Percentiles rank a stretch among this genome's conserved stretches.
phyloP scores from a whole-genome alignment of 225 moss, liverwort and hornwort species.

The Marchantia polymorpha region DNA sequence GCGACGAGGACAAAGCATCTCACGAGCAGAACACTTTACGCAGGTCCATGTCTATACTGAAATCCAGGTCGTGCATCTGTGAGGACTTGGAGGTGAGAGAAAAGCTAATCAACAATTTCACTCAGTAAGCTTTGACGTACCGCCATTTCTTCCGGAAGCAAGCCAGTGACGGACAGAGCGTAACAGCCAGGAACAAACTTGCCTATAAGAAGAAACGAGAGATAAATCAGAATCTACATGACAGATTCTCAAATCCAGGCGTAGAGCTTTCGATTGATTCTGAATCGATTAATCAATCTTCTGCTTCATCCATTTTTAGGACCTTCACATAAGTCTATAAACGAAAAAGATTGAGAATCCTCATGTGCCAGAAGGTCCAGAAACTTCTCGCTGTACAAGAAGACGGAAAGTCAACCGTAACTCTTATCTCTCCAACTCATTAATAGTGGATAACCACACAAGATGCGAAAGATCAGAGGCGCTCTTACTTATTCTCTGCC shows the following conservation, averaged over 20 bases:
- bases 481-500: conserved; percentile 88
- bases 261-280: too few relatives aligned
- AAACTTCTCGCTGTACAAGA: not conserved
- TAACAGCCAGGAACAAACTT: conserved; percentile 91
- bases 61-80: not conserved
- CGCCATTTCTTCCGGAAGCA: conserved; percentile 94
- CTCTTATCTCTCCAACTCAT: too few relatives aligned
- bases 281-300: not conserved
- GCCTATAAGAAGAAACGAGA: conserved; percentile 43
- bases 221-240: not conserved
- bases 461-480: not conserved
- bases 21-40: not conserved
- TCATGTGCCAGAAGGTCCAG: not conserved
- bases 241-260: not conserved
- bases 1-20: too few relatives aligned
- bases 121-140: conserved; percentile 27
- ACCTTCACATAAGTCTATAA: not conserved
- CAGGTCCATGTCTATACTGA: not conserved
- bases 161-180: conserved; percentile 81
- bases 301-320: not conserved
- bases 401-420: too few relatives aligned
- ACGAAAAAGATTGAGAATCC: not conserved
- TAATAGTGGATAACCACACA: not conserved
- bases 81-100: not conserved
- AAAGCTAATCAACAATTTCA: not conserved